phyloP scores from a whole-genome alignment of 2,329 filamentous ascomycete genomes.

The Clarireedia homoeocarpa region DNA sequence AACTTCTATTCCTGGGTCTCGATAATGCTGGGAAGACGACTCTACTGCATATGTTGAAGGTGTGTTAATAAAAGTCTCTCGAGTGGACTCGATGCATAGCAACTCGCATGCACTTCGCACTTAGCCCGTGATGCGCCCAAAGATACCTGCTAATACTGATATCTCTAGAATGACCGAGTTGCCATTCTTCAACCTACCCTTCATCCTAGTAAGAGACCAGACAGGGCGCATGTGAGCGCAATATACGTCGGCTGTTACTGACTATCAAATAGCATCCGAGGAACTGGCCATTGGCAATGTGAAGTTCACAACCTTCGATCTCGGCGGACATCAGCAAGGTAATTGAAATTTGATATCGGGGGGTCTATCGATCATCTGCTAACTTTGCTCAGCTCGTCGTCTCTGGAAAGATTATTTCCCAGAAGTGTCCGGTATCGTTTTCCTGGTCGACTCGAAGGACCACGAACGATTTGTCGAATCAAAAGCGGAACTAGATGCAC shows the following conservation, averaged over 20 bases:
- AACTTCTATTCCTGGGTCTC: conserved; percentile 86
- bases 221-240: background rate
- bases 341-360: conserved; percentile 21
- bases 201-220: conserved; percentile 62
- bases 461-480: conserved; percentile 89
- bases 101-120: background rate
- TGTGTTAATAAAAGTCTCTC: conserved; percentile 33
- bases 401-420: conserved; percentile 98
- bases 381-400: conserved; percentile 59
- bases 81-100: background rate
- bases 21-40: conserved; percentile 96
- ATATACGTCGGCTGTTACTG: conserved; percentile 19
- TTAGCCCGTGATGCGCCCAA: background rate
- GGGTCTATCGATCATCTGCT: background rate
- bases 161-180: conserved; percentile 73
- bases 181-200: conserved; percentile 85
- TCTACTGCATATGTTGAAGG: conserved; percentile 91
- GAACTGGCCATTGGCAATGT: conserved; percentile 90
- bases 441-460: conserved; percentile 96
- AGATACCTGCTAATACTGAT: conserved; percentile 15
- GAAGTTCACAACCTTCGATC: conserved; percentile 89
- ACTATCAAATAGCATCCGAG: conserved; percentile 59
- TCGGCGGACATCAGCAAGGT: conserved; percentile 91
- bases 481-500: conserved; percentile 93
- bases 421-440: conserved; percentile 93